phyloP scores from a whole-genome alignment of 495 filamentous ascomycete genomes.

The Tuber umbilicatum region DNA sequence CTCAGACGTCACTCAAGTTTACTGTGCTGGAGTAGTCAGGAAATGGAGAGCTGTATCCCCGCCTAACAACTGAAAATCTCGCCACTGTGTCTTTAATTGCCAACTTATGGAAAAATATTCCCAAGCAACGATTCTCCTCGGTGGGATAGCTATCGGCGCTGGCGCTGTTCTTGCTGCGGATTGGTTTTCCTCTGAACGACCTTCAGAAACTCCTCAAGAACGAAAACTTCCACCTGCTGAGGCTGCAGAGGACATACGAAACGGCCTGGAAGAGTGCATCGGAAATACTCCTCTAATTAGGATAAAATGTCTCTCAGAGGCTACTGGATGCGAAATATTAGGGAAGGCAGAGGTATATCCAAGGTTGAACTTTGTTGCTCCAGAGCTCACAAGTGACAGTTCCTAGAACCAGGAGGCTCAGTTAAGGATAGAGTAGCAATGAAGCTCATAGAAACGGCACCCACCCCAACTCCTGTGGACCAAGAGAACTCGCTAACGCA shows the following conservation, averaged over 20 bases:
- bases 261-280: conserved; percentile 87
- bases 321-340: conserved; percentile 87
- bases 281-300: conserved; percentile 87
- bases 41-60: background rate
- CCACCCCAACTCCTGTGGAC: background rate
- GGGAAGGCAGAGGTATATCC: conserved; percentile 75
- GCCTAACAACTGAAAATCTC: background rate
- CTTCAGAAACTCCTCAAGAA: background rate
- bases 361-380: background rate
- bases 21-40: background rate
- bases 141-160: conserved; percentile 26
- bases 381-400: conserved; percentile 45
- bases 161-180: conserved; percentile 21
- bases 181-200: conserved; percentile 16
- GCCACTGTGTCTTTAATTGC: background rate
- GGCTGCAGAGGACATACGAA: conserved; percentile 43
- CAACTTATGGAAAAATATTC: conserved; percentile 20
- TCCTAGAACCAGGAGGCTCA: conserved; percentile 88
- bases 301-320: conserved; percentile 80
- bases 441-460: conserved; percentile 71
- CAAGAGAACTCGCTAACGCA: conserved; percentile 9
- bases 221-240: background rate
- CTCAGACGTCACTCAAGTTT: conserved; percentile 19
- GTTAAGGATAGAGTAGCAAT: conserved; percentile 94
- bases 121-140: conserved; percentile 14